Evolutionary conservation across 2,329 filamentous ascomycete species (phyloP).

Genomic region (Tympanopsis confertula): DNA sequence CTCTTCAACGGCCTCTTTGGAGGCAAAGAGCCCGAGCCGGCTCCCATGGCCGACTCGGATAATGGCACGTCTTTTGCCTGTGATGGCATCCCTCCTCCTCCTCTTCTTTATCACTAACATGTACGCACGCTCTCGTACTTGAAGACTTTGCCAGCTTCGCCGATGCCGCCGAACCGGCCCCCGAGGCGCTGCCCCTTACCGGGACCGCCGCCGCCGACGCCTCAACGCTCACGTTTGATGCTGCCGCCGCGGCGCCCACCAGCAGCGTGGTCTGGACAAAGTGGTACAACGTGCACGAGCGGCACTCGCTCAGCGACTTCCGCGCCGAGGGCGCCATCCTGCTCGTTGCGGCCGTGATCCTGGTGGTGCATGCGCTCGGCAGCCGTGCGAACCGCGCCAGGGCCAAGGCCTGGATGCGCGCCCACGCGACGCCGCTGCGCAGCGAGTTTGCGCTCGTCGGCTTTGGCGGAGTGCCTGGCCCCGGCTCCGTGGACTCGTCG

Average conservation of each 20-base stretch:
- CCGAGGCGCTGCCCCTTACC: conserved; percentile 30
- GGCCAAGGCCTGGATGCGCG: conserved; percentile 69
- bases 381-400: conserved; percentile 68
- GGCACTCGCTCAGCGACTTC: conserved; percentile 74
- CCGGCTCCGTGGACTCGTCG: conserved; percentile 24
- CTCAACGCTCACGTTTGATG: conserved; percentile 30
- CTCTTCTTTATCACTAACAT: not conserved
- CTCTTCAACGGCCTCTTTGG: conserved; percentile 61
- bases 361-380: conserved; percentile 72
- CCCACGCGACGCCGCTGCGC: conserved; percentile 60
- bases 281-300: conserved; percentile 96
- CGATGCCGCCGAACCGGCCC: conserved; percentile 57
- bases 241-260: conserved; percentile 29
- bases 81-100: not conserved
- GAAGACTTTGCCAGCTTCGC: conserved; percentile 92
- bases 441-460: conserved; percentile 82
- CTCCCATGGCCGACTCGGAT: conserved; percentile 39
- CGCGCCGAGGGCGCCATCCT: conserved; percentile 75
- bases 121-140: conserved; percentile 7
- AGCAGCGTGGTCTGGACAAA: conserved; percentile 64
- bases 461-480: conserved; percentile 47
- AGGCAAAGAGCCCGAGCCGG: conserved; percentile 47
- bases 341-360: conserved; percentile 59
- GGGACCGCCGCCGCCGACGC: conserved; percentile 29
- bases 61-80: no score